phyloP scores from a whole-genome alignment of 2,329 filamentous ascomycete genomes.

The Talaromyces sp. region DNA sequence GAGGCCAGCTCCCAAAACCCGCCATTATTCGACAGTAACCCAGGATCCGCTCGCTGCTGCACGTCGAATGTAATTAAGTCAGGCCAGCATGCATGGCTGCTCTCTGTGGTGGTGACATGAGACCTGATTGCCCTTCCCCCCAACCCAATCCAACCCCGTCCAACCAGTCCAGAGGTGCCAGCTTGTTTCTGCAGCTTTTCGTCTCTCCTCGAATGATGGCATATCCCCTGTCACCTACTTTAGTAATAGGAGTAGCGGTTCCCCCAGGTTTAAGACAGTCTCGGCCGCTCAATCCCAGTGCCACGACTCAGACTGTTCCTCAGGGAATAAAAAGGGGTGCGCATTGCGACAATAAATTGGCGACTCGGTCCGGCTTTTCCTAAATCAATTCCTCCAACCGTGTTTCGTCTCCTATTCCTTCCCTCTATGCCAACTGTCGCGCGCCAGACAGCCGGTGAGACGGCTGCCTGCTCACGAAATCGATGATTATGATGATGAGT shows the following conservation, averaged over 20 bases:
- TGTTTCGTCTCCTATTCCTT: not conserved
- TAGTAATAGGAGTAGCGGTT: conserved; percentile 8
- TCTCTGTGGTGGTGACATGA: conserved; percentile 15
- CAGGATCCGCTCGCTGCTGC: conserved; percentile 17
- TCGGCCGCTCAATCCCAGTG: conserved; percentile 3
- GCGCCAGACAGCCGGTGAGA: conserved; percentile 29
- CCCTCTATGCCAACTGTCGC: conserved; percentile 20
- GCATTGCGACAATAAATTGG: not conserved
- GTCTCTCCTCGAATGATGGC: conserved; percentile 11
- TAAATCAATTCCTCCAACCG: conserved; percentile 1
- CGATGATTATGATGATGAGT: conserved; percentile 27
- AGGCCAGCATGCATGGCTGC: conserved; percentile 14
- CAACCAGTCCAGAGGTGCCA: conserved; percentile 15
- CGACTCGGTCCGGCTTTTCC: not conserved
- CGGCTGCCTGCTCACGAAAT: conserved; percentile 28
- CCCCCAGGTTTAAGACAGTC: conserved; percentile 8
- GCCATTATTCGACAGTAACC: conserved; percentile 4
- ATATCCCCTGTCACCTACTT: conserved; percentile 5
- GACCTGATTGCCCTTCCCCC: conserved; percentile 12
- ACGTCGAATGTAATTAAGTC: conserved; percentile 13
- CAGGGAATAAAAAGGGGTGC: not conserved
- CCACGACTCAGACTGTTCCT: not conserved
- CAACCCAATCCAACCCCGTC: not conserved
- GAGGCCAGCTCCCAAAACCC: not conserved
- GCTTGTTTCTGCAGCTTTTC: conserved; percentile 19